Evolutionary conservation across 108 stramenopile species (phyloP), one percentile per base, ranked within the genome.

Genomic region (Nitzschia putrida): DNA sequence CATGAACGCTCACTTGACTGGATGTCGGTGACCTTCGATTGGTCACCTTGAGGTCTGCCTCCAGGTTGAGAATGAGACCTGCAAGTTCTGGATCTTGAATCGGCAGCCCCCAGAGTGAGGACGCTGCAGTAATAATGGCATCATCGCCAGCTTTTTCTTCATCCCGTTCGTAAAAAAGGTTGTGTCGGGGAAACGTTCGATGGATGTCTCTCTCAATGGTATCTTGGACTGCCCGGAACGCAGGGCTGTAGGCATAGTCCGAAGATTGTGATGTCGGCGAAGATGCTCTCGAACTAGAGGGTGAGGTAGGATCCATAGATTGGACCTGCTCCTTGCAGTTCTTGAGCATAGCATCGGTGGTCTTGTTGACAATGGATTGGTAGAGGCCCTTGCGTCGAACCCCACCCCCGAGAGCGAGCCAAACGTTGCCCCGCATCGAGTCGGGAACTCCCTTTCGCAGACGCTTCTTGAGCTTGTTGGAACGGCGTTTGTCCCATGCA

Each of bases 141-240:
- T 37, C 61, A 57, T 68, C 67, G 42, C 21, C 54, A 13, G 53
- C 69, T 14, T 16, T 29, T n/a, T 34, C 22, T 11, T 60, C 40
- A 18, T 43, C 29, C 8, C 51, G 23, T 66, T 77, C 76, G 66
- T 73, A 77, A 77, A 97, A 97, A 60, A 93, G 60, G 37, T 74
- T 79, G 68, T 95, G 93, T 38, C 85, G 85, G 14, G 96, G 96
- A 73, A 84, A 97, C 24, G 96, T 97, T 21, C 96, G 84, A 69
- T 84, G 77, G 53, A 97, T 85, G 72, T 97, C 96, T 21, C 91
- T 76, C 40, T 92, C 89, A 64, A 96, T 97, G 42, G 88, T 90
- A 43, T 90, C 89, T 40, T 85, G 81, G 7, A 79, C 76, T n/a
- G 26, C 69, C 26, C 71, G 75, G 58, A 81, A 80, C 9, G 57